A percentile compares a stretch with the other conserved stretches of the same genome.
Evolutionary conservation across 2,329 filamentous ascomycete species (phyloP).

Genomic region (Xylariales sp.): DNA sequence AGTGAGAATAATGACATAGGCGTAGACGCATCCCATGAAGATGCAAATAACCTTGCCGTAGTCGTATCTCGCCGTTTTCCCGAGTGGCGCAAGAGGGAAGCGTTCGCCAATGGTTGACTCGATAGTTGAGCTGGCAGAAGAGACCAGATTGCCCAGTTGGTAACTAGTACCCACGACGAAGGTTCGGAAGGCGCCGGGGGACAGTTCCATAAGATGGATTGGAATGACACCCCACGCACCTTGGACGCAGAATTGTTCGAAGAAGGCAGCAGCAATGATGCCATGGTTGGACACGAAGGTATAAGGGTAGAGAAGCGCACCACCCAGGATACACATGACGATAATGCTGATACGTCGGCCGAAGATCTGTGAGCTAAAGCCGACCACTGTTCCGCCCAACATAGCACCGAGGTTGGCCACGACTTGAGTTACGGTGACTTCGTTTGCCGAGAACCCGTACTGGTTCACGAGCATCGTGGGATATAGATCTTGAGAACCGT

Average conservation of each 20-base stretch:
- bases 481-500: constrained; percentile 64
- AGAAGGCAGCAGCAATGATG: constrained; percentile 77
- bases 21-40: constrained; percentile 82
- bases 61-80: constrained; percentile 52
- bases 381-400: constrained; percentile 60
- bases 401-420: constrained; percentile 69
- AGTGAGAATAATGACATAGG: constrained; percentile 56
- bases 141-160: constrained; percentile 73
- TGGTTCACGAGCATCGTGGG: constrained; percentile 56
- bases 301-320: constrained; percentile 79
- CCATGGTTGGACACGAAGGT: constrained; percentile 59
- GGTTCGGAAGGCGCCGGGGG: constrained; percentile 66
- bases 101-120: constrained; percentile 69
- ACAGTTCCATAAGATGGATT: constrained; percentile 74
- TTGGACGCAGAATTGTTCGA: constrained; percentile 75
- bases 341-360: constrained; percentile 67
- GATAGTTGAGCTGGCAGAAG: constrained; percentile 66
- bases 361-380: constrained; percentile 64
- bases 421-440: constrained; percentile 66
- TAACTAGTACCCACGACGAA: constrained; percentile 72
- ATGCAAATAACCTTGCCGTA: constrained; percentile 86
- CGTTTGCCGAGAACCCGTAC: constrained; percentile 45
- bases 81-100: constrained; percentile 62
- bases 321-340: constrained; percentile 58
- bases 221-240: constrained; percentile 74